Evolutionary conservation across 2,329 filamentous ascomycete species (phyloP), one percentile per base, ranked within the genome.

Genomic region (Diaporthe ilicicola): DNA sequence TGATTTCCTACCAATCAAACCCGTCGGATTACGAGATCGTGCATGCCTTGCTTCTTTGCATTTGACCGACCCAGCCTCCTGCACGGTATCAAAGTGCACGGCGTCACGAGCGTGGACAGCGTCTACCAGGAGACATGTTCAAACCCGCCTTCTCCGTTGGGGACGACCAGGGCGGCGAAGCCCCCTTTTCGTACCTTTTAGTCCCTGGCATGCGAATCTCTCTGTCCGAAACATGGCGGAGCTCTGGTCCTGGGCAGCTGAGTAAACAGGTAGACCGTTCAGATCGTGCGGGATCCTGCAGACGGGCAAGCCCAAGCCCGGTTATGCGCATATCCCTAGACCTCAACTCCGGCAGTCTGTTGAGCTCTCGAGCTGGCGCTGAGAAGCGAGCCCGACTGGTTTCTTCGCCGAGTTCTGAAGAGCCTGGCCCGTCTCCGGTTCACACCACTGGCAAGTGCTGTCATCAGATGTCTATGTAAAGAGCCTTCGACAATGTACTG

Each of bases 101-200:
- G 42, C 42, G 42, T 42, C 44, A 42, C n/a, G n/a, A n/a, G n/a
- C n/a, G n/a, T n/a, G n/a, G n/a, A n/a, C n/a, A n/a, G n/a, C n/a
- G n/a, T n/a, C n/a, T n/a, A n/a, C n/a, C n/a, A n/a, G n/a, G n/a
- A n/a, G n/a, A n/a, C 2, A 61, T 61, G 37, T 61, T 39, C 56
- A 12, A 15, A 48, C 34, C 6, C 59, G 34, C 27, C 59, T 24
- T 62, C 19, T 10, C 12, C 19, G 27, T 42, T 62, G 59, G 59
- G 46, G 27, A 48, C 59, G 8, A 34, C 10, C 42, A 48, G 32
- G 19, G 13, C 56, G 27, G 39, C 39, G 46, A 9, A 22, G 39
- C 27, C 56, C 22, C 56, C 39, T 61, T 46, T 46, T 22, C 59
- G 42, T 42, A 62, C 59, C 34, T 48, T 27, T 42, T 62, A 48